Base-by-base conservation (phyloP, 2,329 filamentous ascomycete species). In the Botrytis elliptica region DNA sequence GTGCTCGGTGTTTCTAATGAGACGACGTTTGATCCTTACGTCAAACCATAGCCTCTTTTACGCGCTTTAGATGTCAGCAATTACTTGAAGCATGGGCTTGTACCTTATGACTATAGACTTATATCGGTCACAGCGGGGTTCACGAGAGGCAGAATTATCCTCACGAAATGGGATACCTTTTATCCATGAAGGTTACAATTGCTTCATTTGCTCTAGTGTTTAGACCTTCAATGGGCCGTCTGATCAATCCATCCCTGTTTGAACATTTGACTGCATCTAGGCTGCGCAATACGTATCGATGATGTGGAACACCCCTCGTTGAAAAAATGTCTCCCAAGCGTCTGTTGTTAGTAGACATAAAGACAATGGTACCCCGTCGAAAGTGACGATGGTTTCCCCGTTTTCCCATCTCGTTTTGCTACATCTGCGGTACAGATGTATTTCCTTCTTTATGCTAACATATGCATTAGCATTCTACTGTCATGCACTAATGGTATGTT, bases 401-500 rank as follows among this genome's bases (percentile, higher is more conserved):
- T 40, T 42, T 44, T 42, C 10, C 36, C 2, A 38, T 71, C 49
- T 7, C 8, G 40, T 38, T 42, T n/a, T 6, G 16, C 4, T 8
- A 14, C n/a, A 69, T 55, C 5, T 9, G 40, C 38, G n/a, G 59
- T 66, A 55, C 29, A 57, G 22, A 72, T 73, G 71, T 29, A 25
- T 73, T 42, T 52, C 16, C 38, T 69, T 60, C 40, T 57, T 38
- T 36, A 40, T 49, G 22, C 59, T 52, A 40, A 60, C 3, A 40
- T 73, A 22, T 69, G 71, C 42, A 60, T 62, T 42, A 16, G 55
- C 55, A 62, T 73, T 36, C 55, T 73, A 25, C 52, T 73, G 16
- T 62, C 71, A 46, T 73, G 52, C 60, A 65, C 36, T 22, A n/a
- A 52, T 73, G 71, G 71, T 73, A 46, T 44, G 64, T 69, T 42